Evolutionary conservation across 208 protist species (phyloP), one percentile per base, ranked within the genome.

Genomic region (Wallacemonas rigidus): DNA sequence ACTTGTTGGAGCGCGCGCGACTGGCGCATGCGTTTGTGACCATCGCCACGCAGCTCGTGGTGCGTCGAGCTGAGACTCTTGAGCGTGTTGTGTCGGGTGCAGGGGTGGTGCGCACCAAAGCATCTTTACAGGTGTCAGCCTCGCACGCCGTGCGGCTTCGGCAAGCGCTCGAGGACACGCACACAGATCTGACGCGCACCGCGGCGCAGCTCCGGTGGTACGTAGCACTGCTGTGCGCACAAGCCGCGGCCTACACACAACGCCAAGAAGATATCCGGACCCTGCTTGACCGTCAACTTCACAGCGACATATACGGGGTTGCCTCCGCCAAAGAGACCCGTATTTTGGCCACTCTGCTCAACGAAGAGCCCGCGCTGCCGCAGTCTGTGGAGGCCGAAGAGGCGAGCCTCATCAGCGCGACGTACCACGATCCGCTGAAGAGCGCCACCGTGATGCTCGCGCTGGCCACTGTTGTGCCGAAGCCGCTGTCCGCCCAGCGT

Each of bases 241-340:
- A 86, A 71, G 71, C 71, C 40, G 65, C 65, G 53, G 80, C 71
- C 55, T 80, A 89, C 67, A n/a, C 79, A 41, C 73, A 86, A 50
- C 85, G 85, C 12, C 70, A 81, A 54, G 71, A 77, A n/a, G 83
- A 95, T 67, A 67, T 93, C n/a, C 79, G 79, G 43, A 80, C 80
- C 39, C 60, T 95, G 26, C 79, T 82, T 48, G 74, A 75, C 54
- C 86, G 91, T 11, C 88, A 95, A 43, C 73, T 77, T 12, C 79
- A 90, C 56, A 75, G 81, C n/a, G 74, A 74, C 47, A 76, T 93
- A 12, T 95, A 88, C 77, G 91, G 91, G 47, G 75, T 75, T 9
- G 69, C 79, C 1, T 88, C 91, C 15, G 77, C 81, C 41, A 95
- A 95, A 76, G 91, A 94, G 62, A 68, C 75, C 4, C 88, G 88